Base-by-base conservation (phyloP, 768 basidiomycete genomes). In the Auricularia cornea region DNA sequence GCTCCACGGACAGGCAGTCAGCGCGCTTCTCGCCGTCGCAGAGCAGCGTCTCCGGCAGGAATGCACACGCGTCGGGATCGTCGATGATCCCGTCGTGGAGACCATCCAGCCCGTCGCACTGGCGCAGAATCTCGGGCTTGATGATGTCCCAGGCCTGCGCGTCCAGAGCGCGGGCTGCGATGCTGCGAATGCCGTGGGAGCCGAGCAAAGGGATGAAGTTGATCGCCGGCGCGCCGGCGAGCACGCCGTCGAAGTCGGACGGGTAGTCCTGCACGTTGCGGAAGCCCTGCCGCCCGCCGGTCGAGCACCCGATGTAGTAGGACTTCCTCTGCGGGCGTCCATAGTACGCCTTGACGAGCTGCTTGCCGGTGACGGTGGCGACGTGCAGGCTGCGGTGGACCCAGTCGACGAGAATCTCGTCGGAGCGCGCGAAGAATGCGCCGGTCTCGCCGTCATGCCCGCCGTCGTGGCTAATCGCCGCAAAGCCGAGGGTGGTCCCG, bases 161-260 rank as follows among this genome's bases (percentile, higher is more conserved):
- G 35, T 38, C 35, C 35, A 38, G 16, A 8, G 8, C 16, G 2
- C 16, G 35, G 10, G 16, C 35, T 14, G 35, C 35, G 8, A 38
- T 38, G 35, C 16, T 38, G 35, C 8, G 16, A 14, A 38, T 38
- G 35, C 35, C 35, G 16, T 14, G 10, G 16, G 35, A 8, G 16
- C 35, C 35, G 35, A 38, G 35, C 10, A 38, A 14, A 14, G 8
- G 35, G 2, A 38, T 66, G 14, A 68, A 57, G 32, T 68, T 70
- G 48, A 69, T 68, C 48, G 73, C 73, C 6, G 73, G 73, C 26
- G 72, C 67, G 3, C 73, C 73, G 28, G 72, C 69, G 40, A 74
- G 68, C 66, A 73, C 66, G 31, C 72, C 73, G 59, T 73, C 72
- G 61, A 75, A 75, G 57, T 75, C 74, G 1, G 72, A 71, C 0